Evolutionary conservation across 1,284 basidiomycete genomes (phyloP).

Genomic region (Veloboletus limbatus): DNA sequence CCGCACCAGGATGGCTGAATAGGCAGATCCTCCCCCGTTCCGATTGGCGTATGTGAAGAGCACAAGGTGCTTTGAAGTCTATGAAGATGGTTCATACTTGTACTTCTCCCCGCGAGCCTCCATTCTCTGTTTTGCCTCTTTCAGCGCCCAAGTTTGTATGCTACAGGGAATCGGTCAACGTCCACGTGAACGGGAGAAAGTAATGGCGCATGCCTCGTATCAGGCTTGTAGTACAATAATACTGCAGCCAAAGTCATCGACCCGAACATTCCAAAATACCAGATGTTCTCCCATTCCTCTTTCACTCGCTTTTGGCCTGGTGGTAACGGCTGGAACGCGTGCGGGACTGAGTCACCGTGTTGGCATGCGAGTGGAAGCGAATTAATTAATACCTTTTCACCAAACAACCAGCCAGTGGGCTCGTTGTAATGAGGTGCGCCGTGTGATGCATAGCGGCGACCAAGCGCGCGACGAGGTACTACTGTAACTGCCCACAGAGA

Average conservation of each 20-base stretch:
- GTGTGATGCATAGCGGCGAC: constrained; percentile 64
- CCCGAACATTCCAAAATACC: constrained; percentile 91
- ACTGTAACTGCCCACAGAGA: constrained; percentile 33
- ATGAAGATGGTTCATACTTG: constrained; percentile 62
- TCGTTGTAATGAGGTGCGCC: constrained; percentile 83
- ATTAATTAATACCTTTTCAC: constrained; percentile 85
- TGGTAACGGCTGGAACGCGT: constrained; percentile 55
- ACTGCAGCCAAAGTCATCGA: constrained; percentile 77
- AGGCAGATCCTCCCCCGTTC: background rate
- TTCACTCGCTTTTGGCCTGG: constrained; percentile 82
- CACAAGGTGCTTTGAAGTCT: constrained; percentile 12
- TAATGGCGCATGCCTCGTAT: constrained; percentile 74
- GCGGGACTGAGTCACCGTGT: constrained; percentile 3
- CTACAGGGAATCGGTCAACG: constrained; percentile 38
- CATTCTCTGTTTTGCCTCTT: constrained; percentile 86
- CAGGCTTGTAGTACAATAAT: constrained; percentile 91
- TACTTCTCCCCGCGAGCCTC: constrained; percentile 84
- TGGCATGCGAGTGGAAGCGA: constrained; percentile 3
- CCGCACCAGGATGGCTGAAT: too few species aligned
- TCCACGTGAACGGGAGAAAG: background rate
- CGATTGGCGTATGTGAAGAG: constrained; percentile 6
- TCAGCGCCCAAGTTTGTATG: constrained; percentile 86
- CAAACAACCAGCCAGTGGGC: constrained; percentile 84
- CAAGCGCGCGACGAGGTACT: constrained; percentile 16
- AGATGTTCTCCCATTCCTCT: constrained; percentile 86